Evolutionary conservation across 495 filamentous ascomycete genomes (phyloP).

Genomic region (Talaromyces liani): DNA sequence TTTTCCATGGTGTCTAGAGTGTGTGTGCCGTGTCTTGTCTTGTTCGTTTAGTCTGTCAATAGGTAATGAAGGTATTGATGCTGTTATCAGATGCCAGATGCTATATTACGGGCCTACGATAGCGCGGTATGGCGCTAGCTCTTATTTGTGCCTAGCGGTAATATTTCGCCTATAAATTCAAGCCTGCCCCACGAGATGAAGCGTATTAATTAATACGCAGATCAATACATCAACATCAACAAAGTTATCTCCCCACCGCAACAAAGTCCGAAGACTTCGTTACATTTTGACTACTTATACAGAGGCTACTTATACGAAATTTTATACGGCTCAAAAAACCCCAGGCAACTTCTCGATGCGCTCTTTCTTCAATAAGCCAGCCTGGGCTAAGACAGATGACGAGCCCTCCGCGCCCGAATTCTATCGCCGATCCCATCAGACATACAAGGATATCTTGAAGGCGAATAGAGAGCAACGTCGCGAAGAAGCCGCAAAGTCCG

Average conservation of each 20-base stretch:
- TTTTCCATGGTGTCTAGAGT: conserved; percentile 57
- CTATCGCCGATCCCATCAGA: conserved; percentile 60
- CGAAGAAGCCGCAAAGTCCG: conserved; percentile 13
- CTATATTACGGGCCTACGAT: background rate
- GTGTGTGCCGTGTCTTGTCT: background rate
- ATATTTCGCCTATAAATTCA: background rate
- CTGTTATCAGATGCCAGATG: background rate
- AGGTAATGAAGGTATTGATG: background rate
- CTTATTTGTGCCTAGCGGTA: background rate
- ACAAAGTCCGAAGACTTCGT: background rate
- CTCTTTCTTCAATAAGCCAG: conserved; percentile 61
- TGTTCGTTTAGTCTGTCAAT: background rate
- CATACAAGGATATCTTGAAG: conserved; percentile 51
- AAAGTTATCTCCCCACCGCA: background rate
- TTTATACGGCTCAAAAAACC: background rate
- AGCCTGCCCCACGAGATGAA: background rate
- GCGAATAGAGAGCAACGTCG: conserved; percentile 35
- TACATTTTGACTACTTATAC: background rate
- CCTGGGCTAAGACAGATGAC: conserved; percentile 39
- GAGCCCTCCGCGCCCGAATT: conserved; percentile 46
- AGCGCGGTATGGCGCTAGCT: background rate
- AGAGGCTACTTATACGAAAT: background rate
- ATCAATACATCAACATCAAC: background rate
- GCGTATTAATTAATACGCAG: background rate
- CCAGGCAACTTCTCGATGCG: conserved; percentile 33